phyloP scores from a whole-genome alignment of 208 protist genomes.

The Giardia muris region DNA sequence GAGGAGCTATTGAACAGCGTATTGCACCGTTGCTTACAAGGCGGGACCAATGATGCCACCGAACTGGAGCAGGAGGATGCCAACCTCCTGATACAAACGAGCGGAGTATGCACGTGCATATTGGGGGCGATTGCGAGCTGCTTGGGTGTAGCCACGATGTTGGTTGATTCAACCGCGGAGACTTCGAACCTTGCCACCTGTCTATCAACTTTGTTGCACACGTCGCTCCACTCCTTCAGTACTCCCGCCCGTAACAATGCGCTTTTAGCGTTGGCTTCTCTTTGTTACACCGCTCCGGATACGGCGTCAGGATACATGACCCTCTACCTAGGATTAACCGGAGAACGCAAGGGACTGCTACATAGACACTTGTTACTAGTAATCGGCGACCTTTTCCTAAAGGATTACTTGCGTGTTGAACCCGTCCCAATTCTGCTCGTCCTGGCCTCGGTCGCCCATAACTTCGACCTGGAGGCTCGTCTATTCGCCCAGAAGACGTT shows the following conservation, averaged over 20 bases:
- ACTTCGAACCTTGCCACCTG: neutral
- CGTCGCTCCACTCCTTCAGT: neutral
- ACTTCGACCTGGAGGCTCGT: neutral
- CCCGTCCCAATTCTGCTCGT: neutral
- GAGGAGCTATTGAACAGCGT: no score
- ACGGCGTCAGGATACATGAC: neutral
- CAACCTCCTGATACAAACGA: no score
- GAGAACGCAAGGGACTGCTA: neutral
- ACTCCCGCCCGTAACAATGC: neutral
- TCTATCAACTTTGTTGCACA: neutral
- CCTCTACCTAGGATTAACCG: neutral
- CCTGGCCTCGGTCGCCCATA: neutral
- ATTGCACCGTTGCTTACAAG: no score
- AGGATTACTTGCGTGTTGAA: neutral
- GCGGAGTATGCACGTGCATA: no score
- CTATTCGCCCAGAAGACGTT: neutral
- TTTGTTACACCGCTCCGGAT: neutral
- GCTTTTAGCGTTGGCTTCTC: neutral
- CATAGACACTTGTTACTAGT: neutral
- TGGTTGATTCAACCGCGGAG: neutral
- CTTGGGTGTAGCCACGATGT: neutral
- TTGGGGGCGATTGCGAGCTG: no score
- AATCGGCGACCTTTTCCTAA: neutral
- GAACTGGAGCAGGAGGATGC: no score
- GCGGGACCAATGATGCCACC: no score